Percentiles rank a stretch among this genome's conserved stretches.
Conservation (phyloP, 2,329 filamentous ascomycete species). For the Paradendryphiella salina region DNA sequence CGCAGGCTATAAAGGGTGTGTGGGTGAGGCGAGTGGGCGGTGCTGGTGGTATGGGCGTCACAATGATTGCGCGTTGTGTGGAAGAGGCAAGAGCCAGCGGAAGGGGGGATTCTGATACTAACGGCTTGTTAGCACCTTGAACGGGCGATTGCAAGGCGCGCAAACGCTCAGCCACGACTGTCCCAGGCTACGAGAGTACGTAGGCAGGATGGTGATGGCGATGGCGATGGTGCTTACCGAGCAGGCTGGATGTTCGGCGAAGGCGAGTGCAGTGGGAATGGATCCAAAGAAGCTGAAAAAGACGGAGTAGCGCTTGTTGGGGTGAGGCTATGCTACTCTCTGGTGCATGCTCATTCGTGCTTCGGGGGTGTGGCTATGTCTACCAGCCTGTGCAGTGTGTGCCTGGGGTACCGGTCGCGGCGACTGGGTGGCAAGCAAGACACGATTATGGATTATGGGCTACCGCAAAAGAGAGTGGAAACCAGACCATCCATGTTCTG, state of each 20-base stretch:
- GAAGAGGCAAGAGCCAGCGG: conserved; percentile 9
- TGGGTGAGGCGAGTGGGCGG: conserved; percentile 11
- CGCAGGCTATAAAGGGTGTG: conserved; percentile 10
- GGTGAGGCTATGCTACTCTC: conserved; percentile 13
- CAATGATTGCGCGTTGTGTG: neutral
- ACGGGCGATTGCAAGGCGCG: neutral
- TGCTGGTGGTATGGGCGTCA: neutral
- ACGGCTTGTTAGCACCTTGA: conserved; percentile 1
- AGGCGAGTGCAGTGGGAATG: conserved; percentile 2
- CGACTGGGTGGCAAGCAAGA: neutral
- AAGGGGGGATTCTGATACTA: conserved; percentile 1
- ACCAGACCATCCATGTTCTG: neutral
- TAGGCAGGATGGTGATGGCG: neutral
- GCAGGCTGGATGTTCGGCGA: conserved; percentile 1
- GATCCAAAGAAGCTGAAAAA: conserved; percentile 6
- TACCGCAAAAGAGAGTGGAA: neutral
- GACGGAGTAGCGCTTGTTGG: neutral
- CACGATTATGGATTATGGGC: neutral
- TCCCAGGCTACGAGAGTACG: neutral
- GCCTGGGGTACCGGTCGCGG: neutral
- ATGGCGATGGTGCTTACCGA: conserved; percentile 7
- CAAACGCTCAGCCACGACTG: conserved; percentile 2
- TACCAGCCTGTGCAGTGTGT: neutral
- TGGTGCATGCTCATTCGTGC: conserved; percentile 13
- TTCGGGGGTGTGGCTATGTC: conserved; percentile 5